These are phyloP conservation scores for Leptosphaerulina australis DNA, from an alignment of 2,329 filamentous ascomycete genomes.

Conservation along the genomic window DNA sequence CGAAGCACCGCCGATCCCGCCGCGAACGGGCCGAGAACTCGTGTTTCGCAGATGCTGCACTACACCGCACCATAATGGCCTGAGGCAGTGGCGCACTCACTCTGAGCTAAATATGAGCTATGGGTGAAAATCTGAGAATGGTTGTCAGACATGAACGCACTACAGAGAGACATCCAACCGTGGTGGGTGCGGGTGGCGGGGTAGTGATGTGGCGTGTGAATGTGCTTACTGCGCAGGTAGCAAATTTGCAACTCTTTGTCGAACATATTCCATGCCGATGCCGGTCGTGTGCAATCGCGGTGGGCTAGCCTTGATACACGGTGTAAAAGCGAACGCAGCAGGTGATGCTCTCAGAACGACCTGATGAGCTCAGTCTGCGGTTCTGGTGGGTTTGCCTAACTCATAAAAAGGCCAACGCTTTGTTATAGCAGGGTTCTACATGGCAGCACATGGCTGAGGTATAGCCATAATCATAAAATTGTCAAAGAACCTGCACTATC, in stretches of 20 bases:
- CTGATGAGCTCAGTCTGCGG: too few species aligned
- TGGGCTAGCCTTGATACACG: too few species aligned
- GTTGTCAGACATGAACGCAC: slow-evolving; percentile 1
- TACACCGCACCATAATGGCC: slow-evolving; percentile 7
- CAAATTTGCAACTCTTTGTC: too few species aligned
- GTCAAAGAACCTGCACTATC: slow-evolving; percentile 9
- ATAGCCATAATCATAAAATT: slow-evolving; percentile 3
- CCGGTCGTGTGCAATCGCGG: background rate
- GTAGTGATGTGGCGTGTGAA: too few species aligned
- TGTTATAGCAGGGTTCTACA: slow-evolving; percentile 1
- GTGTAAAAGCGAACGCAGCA: too few species aligned
- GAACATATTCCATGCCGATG: background rate
- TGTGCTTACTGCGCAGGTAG: too few species aligned
- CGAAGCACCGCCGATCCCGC: slow-evolving; percentile 2
- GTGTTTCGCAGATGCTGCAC: slow-evolving; percentile 13
- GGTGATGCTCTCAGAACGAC: too few species aligned
- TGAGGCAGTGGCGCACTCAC: slow-evolving; percentile 3
- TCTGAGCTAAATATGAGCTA: background rate
- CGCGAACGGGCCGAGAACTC: background rate
- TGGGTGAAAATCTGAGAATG: too few species aligned
- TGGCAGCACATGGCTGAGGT: background rate
- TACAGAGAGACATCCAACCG: background rate
- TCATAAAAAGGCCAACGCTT: too few species aligned
- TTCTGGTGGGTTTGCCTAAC: too few species aligned
- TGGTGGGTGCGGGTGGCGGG: too few species aligned